Conservation (phyloP, 352 stramenopile species). For the Globisporangium yorkense region DNA sequence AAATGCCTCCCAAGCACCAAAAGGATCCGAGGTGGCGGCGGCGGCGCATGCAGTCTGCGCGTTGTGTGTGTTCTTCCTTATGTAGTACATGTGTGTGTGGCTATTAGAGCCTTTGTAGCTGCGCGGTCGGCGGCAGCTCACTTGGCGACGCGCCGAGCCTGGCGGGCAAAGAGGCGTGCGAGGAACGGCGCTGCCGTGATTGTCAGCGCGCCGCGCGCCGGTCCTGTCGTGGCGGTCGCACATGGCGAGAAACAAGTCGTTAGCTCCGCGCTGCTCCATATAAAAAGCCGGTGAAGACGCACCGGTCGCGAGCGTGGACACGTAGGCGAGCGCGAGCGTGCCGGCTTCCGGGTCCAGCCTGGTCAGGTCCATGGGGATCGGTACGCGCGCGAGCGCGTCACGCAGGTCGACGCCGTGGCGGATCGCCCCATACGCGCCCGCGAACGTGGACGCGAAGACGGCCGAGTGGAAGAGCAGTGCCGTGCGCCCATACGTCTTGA, state of each 20-base stretch:
- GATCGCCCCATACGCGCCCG: constrained; percentile 68
- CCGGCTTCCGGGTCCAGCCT: constrained; percentile 64
- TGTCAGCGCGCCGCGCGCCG: constrained; percentile 61
- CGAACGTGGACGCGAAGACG: constrained; percentile 94
- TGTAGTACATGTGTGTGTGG: no score
- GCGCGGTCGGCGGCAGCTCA: not conserved
- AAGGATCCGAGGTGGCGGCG: not conserved
- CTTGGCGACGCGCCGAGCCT: constrained; percentile 13
- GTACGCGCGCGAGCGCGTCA: constrained; percentile 41
- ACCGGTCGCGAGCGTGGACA: constrained; percentile 86
- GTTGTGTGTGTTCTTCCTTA: no score
- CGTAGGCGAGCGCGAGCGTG: constrained; percentile 85
- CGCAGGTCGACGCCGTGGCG: constrained; percentile 61
- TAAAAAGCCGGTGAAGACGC: not conserved
- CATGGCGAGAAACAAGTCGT: not conserved
- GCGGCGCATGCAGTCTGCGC: no score
- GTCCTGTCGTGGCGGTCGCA: constrained; percentile 20
- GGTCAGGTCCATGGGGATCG: constrained; percentile 57
- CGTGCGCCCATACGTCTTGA: constrained; percentile 94
- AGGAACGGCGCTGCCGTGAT: constrained; percentile 70
- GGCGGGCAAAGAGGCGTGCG: constrained; percentile 52
- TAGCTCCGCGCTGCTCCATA: not conserved
- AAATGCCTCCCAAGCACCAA: constrained; percentile 5
- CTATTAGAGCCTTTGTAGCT: no score
- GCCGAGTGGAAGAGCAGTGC: constrained; percentile 90